Evolutionary conservation across 2,329 filamentous ascomycete genomes (phyloP).

Genomic region (Nemania sp.): DNA sequence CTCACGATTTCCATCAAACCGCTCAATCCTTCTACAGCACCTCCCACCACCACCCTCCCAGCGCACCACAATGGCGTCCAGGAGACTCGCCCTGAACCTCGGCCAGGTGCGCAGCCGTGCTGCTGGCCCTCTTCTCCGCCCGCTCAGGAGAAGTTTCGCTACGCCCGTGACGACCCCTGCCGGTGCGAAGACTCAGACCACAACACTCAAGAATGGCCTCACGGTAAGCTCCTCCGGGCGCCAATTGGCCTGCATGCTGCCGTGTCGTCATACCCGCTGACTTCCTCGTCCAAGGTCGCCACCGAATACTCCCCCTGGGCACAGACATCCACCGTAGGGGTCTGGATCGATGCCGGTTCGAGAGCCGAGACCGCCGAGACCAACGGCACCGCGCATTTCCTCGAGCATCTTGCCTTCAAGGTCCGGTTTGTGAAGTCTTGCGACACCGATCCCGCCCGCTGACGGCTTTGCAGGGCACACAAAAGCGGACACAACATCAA

Average conservation of each 20-base stretch:
- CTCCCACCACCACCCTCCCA: constrained; percentile 49
- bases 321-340: constrained; percentile 96
- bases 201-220: constrained; percentile 95
- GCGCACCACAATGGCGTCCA: constrained; percentile 77
- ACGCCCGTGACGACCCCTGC: constrained; percentile 70
- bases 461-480: constrained; percentile 69
- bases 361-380: constrained; percentile 97
- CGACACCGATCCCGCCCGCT: constrained; percentile 23
- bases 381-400: constrained; percentile 98
- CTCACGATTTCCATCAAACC: constrained; percentile 53
- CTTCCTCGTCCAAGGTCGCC: constrained; percentile 70
- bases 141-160: constrained; percentile 85
- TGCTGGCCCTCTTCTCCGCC: constrained; percentile 76
- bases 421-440: constrained; percentile 52
- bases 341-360: constrained; percentile 99
- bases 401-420: constrained; percentile 99
- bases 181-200: constrained; percentile 88
- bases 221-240: constrained; percentile 65
- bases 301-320: constrained; percentile 98
- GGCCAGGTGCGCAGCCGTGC: constrained; percentile 87
- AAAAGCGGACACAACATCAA: constrained; percentile 93
- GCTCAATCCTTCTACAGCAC: constrained; percentile 52
- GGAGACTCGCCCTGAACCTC: constrained; percentile 95
- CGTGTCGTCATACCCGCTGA: constrained; percentile 18
- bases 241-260: constrained; percentile 35